Evolutionary conservation across 345 rosid genomes (phyloP).

Genomic region (Camelina hispida): DNA sequence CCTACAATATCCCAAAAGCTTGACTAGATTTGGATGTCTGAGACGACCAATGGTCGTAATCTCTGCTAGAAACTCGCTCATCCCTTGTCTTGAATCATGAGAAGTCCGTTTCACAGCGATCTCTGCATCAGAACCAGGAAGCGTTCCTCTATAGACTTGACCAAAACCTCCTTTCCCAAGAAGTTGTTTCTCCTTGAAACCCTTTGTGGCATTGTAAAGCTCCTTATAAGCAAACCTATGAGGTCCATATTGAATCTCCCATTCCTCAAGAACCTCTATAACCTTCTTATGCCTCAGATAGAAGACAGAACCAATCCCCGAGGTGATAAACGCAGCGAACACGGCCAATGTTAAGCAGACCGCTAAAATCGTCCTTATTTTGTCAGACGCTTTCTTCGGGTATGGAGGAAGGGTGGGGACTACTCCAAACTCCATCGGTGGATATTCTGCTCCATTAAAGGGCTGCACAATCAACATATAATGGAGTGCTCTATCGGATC

Average conservation of each 20-base stretch:
- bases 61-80: slow-evolving; percentile 56
- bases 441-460: slow-evolving; percentile 34
- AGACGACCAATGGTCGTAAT: slow-evolving; percentile 48
- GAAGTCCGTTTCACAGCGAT: slow-evolving; percentile 59
- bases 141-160: slow-evolving; percentile 53
- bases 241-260: slow-evolving; percentile 59
- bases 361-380: slow-evolving; percentile 29
- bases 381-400: slow-evolving; percentile 44
- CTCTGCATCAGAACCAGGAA: slow-evolving; percentile 42
- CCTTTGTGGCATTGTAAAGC: slow-evolving; percentile 51
- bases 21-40: slow-evolving; percentile 47
- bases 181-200: slow-evolving; percentile 52
- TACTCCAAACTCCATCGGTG: slow-evolving; percentile 8
- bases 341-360: background rate
- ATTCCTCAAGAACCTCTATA: slow-evolving; percentile 48
- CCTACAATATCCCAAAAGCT: slow-evolving; percentile 51
- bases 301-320: slow-evolving; percentile 14
- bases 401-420: slow-evolving; percentile 54
- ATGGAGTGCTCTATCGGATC: slow-evolving; percentile 43
- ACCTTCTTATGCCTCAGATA: slow-evolving; percentile 42
- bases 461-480: slow-evolving; percentile 50
- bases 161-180: slow-evolving; percentile 62
- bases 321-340: slow-evolving; percentile 21
- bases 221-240: slow-evolving; percentile 53
- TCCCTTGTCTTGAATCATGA: slow-evolving; percentile 55